Evolutionary conservation across 192 early-diverging fungal species (phyloP).

Genomic region (Spizellomyces punctatus): DNA sequence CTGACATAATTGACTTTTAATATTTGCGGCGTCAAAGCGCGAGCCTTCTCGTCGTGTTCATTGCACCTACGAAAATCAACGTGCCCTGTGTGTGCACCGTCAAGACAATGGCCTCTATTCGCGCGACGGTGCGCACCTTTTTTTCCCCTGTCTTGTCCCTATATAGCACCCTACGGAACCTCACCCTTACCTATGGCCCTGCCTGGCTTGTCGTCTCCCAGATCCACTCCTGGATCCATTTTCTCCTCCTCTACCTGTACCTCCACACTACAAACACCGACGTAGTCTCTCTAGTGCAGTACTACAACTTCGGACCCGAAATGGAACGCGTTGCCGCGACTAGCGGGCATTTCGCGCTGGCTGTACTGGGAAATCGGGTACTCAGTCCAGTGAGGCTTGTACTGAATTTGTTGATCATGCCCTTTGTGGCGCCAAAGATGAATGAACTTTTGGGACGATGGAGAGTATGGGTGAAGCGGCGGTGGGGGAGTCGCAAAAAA

Average conservation of each 20-base stretch:
- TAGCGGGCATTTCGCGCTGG: conserved; percentile 26
- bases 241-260: conserved; percentile 22
- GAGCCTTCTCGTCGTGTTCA: no score
- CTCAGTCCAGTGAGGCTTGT: conserved; percentile 20
- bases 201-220: conserved; percentile 27
- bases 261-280: conserved; percentile 14
- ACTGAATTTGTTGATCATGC: conserved; percentile 9
- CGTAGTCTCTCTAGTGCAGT: conserved; percentile 2
- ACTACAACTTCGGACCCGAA: conserved; percentile 3
- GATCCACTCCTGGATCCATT: conserved; percentile 24
- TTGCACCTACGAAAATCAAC: no score
- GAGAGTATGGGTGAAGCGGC: no score
- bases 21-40: no score
- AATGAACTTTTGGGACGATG: not conserved
- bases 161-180: not conserved
- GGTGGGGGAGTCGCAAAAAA: no score
- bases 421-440: conserved; percentile 5
- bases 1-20: no score
- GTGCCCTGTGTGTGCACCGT: no score
- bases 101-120: no score
- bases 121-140: no score
- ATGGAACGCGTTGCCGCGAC: conserved; percentile 14
- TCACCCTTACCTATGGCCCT: conserved; percentile 11
- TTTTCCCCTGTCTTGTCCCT: no score
- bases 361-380: conserved; percentile 18